Evolutionary conservation across 169 alveolate genomes (phyloP), one percentile per base, ranked within the genome.

Genomic region (Cryptosporidium xiaoi): DNA sequence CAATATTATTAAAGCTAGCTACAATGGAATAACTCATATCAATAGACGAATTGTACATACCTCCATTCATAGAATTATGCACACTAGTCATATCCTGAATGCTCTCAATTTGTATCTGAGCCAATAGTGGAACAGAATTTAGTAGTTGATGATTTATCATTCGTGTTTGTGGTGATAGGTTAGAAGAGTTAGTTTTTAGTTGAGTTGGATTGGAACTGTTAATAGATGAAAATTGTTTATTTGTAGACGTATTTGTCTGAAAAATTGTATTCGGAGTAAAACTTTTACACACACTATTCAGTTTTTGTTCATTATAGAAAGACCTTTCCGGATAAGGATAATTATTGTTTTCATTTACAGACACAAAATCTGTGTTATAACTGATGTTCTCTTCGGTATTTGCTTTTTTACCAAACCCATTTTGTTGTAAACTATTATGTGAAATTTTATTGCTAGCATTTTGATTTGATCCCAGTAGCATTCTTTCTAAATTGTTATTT

Each of bases 121-220:
- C 87, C 51, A 77, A 62, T 10, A 77, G 71, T 16, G 87, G 87
- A 31, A 77, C 71, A 20, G 87, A 77, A 62, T 60, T 77, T 40
- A 77, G 24, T 15, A 29, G 50, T 34, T 77, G 87, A 77, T 34
- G 87, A 48, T 62, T 56, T 27, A 29, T 29, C 3, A 62, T 33
- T 15, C 51, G 48, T 51, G 58, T 36, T 18, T 44, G 27, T 77
- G 58, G 87, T 46, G 20, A 36, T 24, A 18, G 44, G 56, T 27
- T 77, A 3, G 65, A 48, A 40, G 29, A n/a, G 20, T 58, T 33
- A 51, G 24, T 60, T 51, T 77, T 56, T 15, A 60, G 15, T 60
- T 77, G 87, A 64, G 20, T 62, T 24, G 46, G 44, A 77, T 27
- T 77, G 3, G 71, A 62, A 24, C 40, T 24, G 20, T 58, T 58